Evolutionary conservation across 768 basidiomycete genomes (phyloP).

Genomic region (Galerina marginata): DNA sequence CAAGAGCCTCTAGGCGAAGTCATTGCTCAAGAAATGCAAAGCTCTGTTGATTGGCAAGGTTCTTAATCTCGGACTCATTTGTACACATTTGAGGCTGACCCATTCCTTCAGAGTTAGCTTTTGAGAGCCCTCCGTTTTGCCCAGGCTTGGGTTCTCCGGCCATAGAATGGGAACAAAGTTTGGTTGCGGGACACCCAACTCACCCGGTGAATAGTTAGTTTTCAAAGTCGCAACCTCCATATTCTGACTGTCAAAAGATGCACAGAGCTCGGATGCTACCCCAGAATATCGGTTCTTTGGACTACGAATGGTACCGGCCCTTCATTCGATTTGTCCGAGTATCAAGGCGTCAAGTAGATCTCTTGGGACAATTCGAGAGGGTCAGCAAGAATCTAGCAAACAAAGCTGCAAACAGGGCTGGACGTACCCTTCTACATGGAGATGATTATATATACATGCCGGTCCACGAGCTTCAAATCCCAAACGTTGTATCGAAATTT

Average conservation of each 20-base stretch:
- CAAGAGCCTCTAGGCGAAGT: conserved; percentile 39
- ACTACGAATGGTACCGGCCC: conserved; percentile 62
- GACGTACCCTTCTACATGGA: conserved; percentile 30
- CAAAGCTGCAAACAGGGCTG: conserved; percentile 37
- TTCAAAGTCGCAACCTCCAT: not conserved
- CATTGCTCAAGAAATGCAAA: conserved; percentile 53
- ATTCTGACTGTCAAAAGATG: conserved; percentile 44
- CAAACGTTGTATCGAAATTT: conserved; percentile 50
- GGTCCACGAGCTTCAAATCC: conserved; percentile 58
- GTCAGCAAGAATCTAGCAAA: conserved; percentile 38
- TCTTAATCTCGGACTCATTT: conserved; percentile 13
- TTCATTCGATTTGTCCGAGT: conserved; percentile 53
- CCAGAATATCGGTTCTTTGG: conserved; percentile 26
- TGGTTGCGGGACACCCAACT: conserved; percentile 63
- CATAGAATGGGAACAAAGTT: conserved; percentile 63
- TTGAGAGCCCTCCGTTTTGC: conserved; percentile 50
- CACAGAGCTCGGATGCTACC: conserved; percentile 55
- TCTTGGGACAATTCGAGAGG: conserved; percentile 49
- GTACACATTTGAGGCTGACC: not conserved
- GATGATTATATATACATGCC: conserved; percentile 47
- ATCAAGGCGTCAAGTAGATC: conserved; percentile 39
- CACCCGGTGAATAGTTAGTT: conserved; percentile 48
- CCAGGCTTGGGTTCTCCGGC: conserved; percentile 46
- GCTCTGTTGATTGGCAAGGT: conserved; percentile 63
- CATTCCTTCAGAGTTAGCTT: conserved; percentile 45